These are phyloP conservation scores for Talaromyces sp. DNA, from an alignment of 2,329 filamentous ascomycete species.

Conservation along the genomic window DNA sequence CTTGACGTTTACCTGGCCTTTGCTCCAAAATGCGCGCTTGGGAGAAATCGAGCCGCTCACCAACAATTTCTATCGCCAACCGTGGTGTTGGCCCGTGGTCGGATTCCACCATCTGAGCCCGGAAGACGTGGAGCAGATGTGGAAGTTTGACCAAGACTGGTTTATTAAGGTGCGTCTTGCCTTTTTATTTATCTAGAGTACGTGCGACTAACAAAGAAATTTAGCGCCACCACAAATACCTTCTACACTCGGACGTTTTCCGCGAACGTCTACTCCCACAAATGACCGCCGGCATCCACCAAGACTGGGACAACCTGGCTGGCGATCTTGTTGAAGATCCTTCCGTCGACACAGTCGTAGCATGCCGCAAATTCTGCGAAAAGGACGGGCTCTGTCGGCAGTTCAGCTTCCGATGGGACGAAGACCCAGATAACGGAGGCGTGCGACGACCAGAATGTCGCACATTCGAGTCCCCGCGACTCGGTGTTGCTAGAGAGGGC, in stretches of 20 bases:
- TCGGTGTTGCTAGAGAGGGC: conserved; percentile 22
- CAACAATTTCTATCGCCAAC: conserved; percentile 33
- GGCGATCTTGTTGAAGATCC: conserved; percentile 24
- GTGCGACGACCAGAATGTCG: conserved; percentile 19
- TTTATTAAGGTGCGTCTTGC: conserved; percentile 57
- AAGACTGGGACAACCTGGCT: conserved; percentile 34
- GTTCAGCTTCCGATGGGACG: conserved; percentile 24
- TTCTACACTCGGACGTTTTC: conserved; percentile 35
- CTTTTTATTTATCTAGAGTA: no score
- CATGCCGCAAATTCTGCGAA: conserved; percentile 28
- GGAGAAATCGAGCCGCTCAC: conserved; percentile 43
- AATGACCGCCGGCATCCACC: conserved; percentile 22
- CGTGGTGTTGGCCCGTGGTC: conserved; percentile 49
- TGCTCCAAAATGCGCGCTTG: conserved; percentile 39
- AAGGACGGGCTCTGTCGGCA: conserved; percentile 24
- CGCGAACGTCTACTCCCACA: conserved; percentile 32
- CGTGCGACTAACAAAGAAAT: neutral
- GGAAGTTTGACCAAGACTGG: conserved; percentile 45
- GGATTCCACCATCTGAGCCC: conserved; percentile 48
- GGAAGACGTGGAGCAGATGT: conserved; percentile 39
- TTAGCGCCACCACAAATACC: conserved; percentile 21
- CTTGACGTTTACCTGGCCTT: conserved; percentile 46
- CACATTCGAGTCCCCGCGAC: conserved; percentile 25
- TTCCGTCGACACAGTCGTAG: conserved; percentile 22
- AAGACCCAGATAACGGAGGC: conserved; percentile 7